These are phyloP conservation scores for Lepiota brunneoincarnata DNA, from an alignment of 768 basidiomycete genomes.

Conservation along the genomic window DNA sequence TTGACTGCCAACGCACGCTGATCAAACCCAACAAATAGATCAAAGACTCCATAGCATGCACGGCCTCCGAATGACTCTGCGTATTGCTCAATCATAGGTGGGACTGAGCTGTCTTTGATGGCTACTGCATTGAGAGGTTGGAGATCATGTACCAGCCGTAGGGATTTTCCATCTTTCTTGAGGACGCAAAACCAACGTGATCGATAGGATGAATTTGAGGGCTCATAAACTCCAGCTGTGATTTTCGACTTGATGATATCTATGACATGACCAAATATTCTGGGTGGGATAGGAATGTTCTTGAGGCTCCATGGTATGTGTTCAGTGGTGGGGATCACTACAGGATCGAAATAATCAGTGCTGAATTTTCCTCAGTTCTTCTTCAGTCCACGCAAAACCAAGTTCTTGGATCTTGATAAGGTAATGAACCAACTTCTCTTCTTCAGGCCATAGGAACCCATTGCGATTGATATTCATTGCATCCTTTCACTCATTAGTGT, in stretches of 20 bases:
- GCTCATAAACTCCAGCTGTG: slow-evolving; percentile 3
- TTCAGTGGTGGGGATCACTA: slow-evolving; percentile 21
- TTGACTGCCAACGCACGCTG: slow-evolving; percentile 21
- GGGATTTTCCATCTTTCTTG: slow-evolving; percentile 14
- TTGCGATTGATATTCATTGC: slow-evolving; percentile 14
- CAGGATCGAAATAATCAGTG: slow-evolving; percentile 19
- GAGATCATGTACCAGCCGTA: slow-evolving; percentile 17
- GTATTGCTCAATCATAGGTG: slow-evolving; percentile 10
- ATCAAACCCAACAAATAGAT: slow-evolving; percentile 32
- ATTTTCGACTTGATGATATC: slow-evolving; percentile 22
- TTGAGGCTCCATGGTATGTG: slow-evolving; percentile 27
- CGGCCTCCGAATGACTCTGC: slow-evolving; percentile 15
- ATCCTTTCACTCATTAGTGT: slow-evolving; percentile 20
- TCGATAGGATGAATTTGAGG: slow-evolving; percentile 7
- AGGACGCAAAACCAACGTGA: slow-evolving; percentile 17
- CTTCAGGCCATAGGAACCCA: slow-evolving; percentile 32
- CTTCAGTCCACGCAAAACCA: slow-evolving; percentile 30
- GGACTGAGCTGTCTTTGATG: slow-evolving; percentile 13
- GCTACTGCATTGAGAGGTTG: slow-evolving; percentile 18
- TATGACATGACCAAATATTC: slow-evolving; percentile 22
- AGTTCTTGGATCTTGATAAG: slow-evolving; percentile 27
- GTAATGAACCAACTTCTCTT: slow-evolving; percentile 27
- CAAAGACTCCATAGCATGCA: slow-evolving; percentile 19
- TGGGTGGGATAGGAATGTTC: slow-evolving; percentile 29
- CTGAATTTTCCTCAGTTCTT: slow-evolving; percentile 26